phyloP scores from a whole-genome alignment of 208 protist genomes.

The Crithidia mellificae region DNA sequence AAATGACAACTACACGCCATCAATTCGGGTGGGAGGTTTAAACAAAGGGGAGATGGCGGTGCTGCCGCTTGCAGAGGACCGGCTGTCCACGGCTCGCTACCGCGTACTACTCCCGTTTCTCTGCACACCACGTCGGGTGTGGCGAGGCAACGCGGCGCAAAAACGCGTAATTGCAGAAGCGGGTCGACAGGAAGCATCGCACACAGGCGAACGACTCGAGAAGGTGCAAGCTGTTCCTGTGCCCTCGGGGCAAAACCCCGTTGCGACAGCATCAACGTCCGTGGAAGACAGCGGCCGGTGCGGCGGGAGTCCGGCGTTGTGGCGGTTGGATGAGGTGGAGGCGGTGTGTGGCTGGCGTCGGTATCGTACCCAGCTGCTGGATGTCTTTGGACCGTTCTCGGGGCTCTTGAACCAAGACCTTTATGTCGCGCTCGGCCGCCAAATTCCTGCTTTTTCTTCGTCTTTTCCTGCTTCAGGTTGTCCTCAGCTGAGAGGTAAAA shows the following conservation, averaged over 20 bases:
- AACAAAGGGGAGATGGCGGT: constrained; percentile 8
- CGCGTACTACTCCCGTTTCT: constrained; percentile 50
- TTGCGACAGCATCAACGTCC: too few relatives aligned
- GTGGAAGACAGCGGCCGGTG: not conserved
- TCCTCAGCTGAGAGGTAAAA: too few relatives aligned
- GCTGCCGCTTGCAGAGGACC: constrained; percentile 27
- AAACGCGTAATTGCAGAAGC: not conserved
- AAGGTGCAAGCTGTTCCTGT: too few relatives aligned
- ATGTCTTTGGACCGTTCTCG: constrained; percentile 30
- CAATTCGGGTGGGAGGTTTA: too few relatives aligned
- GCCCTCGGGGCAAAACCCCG: too few relatives aligned
- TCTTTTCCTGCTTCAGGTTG: too few relatives aligned
- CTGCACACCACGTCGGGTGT: constrained; percentile 16
- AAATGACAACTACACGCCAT: too few relatives aligned
- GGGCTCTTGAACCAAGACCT: constrained; percentile 32
- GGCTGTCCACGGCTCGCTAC: constrained; percentile 35
- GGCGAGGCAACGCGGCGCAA: not conserved
- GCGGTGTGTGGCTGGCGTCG: constrained; percentile 34
- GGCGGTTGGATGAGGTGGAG: constrained; percentile 37
- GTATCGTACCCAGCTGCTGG: not conserved
- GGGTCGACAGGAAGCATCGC: not conserved
- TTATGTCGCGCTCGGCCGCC: constrained; percentile 19
- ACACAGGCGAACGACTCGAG: too few relatives aligned
- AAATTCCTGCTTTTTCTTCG: constrained; percentile 2
- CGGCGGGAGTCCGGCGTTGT: constrained; percentile 30